phyloP scores from a whole-genome alignment of 108 stramenopile genomes.

The Nannochloropsis gaditana region DNA sequence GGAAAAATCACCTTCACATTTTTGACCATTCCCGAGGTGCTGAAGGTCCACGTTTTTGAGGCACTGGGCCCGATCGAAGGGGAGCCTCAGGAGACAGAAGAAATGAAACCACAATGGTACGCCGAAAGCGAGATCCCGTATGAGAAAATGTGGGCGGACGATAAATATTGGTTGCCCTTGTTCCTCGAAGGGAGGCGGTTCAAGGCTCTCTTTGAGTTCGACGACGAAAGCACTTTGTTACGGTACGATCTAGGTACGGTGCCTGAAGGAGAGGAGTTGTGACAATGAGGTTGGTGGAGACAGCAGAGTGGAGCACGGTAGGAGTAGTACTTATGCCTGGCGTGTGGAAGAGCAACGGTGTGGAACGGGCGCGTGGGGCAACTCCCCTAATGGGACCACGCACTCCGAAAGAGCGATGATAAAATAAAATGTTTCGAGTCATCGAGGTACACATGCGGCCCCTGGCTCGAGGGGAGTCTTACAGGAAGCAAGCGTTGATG shows the following conservation, averaged over 20 bases:
- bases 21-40: background rate
- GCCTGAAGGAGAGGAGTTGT: background rate
- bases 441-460: too few relatives aligned
- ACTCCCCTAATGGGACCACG: too few relatives aligned
- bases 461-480: too few relatives aligned
- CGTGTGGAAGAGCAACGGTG: too few relatives aligned
- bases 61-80: background rate
- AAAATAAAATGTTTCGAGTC: too few relatives aligned
- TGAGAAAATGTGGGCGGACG: conserved; percentile 30
- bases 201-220: background rate
- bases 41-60: conserved; percentile 24
- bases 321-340: too few relatives aligned
- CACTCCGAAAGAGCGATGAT: too few relatives aligned
- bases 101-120: conserved; percentile 30
- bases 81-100: conserved; percentile 20
- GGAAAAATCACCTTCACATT: conserved; percentile 14
- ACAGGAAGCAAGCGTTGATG: too few relatives aligned
- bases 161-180: conserved; percentile 23
- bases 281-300: background rate
- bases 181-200: background rate
- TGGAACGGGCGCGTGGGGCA: too few relatives aligned
- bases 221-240: background rate
- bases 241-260: background rate
- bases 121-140: conserved; percentile 22
- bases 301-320: too few relatives aligned